A percentile compares a stretch with the other conserved stretches of the same genome.
These are phyloP conservation scores for Sclerospora graminicola DNA, from an alignment of 352 stramenopile genomes.

Conservation along the genomic window DNA sequence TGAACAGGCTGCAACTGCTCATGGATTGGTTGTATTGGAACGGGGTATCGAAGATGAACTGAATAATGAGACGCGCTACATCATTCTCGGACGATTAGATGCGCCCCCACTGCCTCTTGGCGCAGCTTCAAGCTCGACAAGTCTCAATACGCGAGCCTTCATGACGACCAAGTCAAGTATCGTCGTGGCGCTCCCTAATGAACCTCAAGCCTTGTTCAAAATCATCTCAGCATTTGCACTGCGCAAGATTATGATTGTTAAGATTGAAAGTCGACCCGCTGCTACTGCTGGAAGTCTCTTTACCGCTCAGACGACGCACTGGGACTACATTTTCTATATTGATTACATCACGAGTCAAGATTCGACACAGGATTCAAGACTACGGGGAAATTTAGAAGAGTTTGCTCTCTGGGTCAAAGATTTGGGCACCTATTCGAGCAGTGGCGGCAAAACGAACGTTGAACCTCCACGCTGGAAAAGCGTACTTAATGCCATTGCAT, in stretches of 20 bases:
- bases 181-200: conserved; percentile 59
- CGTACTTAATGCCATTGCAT: conserved; percentile 52
- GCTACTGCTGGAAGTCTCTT: conserved; percentile 50
- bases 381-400: conserved; percentile 55
- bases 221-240: conserved; percentile 70
- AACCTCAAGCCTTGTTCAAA: conserved; percentile 64
- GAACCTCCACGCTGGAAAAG: conserved; percentile 64
- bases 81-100: conserved; percentile 54
- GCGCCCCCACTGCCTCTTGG: conserved; percentile 29
- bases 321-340: conserved; percentile 78
- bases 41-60: conserved; percentile 49
- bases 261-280: conserved; percentile 72
- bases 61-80: conserved; percentile 65
- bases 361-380: conserved; percentile 30
- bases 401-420: conserved; percentile 74
- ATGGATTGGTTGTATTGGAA: conserved; percentile 47
- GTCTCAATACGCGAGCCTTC: conserved; percentile 1
- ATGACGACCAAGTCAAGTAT: conserved; percentile 53
- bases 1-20: conserved; percentile 40
- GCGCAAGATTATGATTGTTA: conserved; percentile 66
- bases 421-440: conserved; percentile 59
- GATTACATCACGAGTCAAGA: conserved; percentile 55
- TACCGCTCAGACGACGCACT: conserved; percentile 57
- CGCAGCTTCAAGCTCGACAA: conserved; percentile 1
- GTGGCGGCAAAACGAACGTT: conserved; percentile 43